A percentile compares a stretch with the other conserved stretches of the same genome.
These are phyloP conservation scores for Metschnikowia santaceciliae DNA, from an alignment of 805 yeast genomes.

Conservation along the genomic window DNA sequence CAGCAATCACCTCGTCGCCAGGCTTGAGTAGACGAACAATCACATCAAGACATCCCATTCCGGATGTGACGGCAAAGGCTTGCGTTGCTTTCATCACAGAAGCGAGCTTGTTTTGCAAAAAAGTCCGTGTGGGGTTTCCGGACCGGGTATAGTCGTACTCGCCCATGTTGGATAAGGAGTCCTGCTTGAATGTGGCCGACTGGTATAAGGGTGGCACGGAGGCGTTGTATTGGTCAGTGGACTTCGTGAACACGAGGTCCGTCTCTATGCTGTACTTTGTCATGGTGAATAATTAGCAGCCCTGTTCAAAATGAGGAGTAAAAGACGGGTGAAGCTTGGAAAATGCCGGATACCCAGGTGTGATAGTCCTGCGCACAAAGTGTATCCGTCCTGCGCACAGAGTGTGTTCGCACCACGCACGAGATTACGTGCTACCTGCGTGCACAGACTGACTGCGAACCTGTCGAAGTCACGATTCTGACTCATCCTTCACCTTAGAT, in stretches of 20 bases:
- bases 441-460: neutral
- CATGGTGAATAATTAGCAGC: neutral
- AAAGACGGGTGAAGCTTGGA: neutral
- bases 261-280: conserved; percentile 56
- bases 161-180: conserved; percentile 67
- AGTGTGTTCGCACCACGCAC: conserved; percentile 14
- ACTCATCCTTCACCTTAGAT: neutral
- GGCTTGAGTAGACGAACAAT: conserved; percentile 70
- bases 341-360: neutral
- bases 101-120: conserved; percentile 72
- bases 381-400: conserved; percentile 3
- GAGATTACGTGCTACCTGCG: conserved; percentile 10
- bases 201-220: conserved; percentile 88
- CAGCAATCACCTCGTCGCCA: conserved; percentile 90
- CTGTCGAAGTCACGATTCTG: neutral
- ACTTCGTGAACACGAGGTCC: conserved; percentile 58
- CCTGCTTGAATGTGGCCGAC: conserved; percentile 91
- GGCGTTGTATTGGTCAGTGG: conserved; percentile 68
- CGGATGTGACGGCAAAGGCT: conserved; percentile 80
- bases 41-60: conserved; percentile 91
- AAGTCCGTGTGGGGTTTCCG: conserved; percentile 90
- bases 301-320: neutral
- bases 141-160: conserved; percentile 76
- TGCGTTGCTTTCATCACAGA: conserved; percentile 74
- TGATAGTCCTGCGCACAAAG: conserved; percentile 4